These are phyloP conservation scores for Tricholoma bakamatsutake DNA, from an alignment of 768 basidiomycete species.

Conservation along the genomic window DNA sequence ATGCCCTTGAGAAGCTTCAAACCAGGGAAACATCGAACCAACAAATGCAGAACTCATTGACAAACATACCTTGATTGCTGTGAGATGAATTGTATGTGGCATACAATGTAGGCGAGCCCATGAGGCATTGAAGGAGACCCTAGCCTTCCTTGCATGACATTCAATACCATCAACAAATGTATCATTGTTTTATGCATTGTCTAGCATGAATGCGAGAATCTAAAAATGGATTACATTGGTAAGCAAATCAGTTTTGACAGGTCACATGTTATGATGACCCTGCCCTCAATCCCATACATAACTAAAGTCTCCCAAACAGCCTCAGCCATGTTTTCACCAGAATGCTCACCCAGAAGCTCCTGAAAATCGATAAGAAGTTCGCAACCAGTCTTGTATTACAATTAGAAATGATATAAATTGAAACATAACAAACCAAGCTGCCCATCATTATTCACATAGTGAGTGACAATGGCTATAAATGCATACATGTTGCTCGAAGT, in stretches of 20 bases:
- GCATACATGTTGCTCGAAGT: conserved; percentile 18
- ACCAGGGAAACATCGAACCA: too few species aligned
- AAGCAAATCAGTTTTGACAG: neutral
- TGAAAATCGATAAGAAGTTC: conserved; percentile 22
- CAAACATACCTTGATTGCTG: conserved; percentile 2
- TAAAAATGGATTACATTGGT: neutral
- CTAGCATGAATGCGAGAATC: too few species aligned
- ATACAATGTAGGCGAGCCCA: conserved; percentile 1
- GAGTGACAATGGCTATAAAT: conserved; percentile 19
- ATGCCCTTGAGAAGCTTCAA: neutral
- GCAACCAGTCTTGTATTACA: neutral
- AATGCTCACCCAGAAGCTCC: conserved; percentile 21
- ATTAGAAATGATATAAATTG: neutral
- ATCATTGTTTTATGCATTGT: conserved; percentile 5
- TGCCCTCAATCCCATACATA: conserved; percentile 12
- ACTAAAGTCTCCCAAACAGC: conserved; percentile 16
- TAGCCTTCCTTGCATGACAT: neutral
- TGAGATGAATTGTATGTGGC: conserved; percentile 1
- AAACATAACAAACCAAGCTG: conserved; percentile 11
- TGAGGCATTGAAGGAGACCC: neutral
- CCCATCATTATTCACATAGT: conserved; percentile 18
- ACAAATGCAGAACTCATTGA: neutral
- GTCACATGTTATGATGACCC: neutral
- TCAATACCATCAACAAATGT: conserved; percentile 7
- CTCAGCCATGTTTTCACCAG: neutral